Evolutionary conservation across 2,329 filamentous ascomycete species (phyloP).

Genomic region (Colletotrichum cereale): DNA sequence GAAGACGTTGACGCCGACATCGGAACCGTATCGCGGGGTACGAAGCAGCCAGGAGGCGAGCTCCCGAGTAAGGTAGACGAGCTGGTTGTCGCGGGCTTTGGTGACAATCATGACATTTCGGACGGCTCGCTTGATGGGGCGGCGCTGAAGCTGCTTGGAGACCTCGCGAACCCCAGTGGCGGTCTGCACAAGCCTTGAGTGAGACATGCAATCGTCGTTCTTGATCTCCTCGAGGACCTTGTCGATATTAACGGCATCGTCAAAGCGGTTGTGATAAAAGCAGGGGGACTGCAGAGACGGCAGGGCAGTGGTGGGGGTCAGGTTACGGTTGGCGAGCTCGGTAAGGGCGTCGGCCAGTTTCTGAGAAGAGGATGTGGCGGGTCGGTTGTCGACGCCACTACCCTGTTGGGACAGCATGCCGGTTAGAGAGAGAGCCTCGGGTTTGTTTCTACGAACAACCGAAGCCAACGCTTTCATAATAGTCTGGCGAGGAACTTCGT

Average conservation of each 20-base stretch:
- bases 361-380: constrained; percentile 65
- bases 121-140: constrained; percentile 92
- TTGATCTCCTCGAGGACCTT: constrained; percentile 95
- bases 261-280: constrained; percentile 98
- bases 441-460: constrained; percentile 69
- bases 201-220: constrained; percentile 89
- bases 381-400: constrained; percentile 51
- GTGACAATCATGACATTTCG: constrained; percentile 98
- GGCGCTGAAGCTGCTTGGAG: constrained; percentile 91
- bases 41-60: constrained; percentile 88
- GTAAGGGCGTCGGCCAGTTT: constrained; percentile 73
- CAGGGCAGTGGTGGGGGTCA: constrained; percentile 65
- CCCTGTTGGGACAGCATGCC: constrained; percentile 66
- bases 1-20: constrained; percentile 95
- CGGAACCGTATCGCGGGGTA: constrained; percentile 89
- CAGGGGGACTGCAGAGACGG: constrained; percentile 89
- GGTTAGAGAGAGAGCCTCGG: constrained; percentile 72
- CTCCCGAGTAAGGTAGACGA: constrained; percentile 90
- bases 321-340: constrained; percentile 60
- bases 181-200: constrained; percentile 94
- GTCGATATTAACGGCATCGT: constrained; percentile 94
- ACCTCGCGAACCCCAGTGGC: constrained; percentile 96
- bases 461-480: constrained; percentile 86
- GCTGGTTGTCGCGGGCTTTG: constrained; percentile 93
- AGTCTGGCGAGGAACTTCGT: constrained; percentile 82